A percentile compares a stretch with the other conserved stretches of the same genome.
Evolutionary conservation across 371 early-diverging fungal species (phyloP).

Genomic region (Nematocida sp.): DNA sequence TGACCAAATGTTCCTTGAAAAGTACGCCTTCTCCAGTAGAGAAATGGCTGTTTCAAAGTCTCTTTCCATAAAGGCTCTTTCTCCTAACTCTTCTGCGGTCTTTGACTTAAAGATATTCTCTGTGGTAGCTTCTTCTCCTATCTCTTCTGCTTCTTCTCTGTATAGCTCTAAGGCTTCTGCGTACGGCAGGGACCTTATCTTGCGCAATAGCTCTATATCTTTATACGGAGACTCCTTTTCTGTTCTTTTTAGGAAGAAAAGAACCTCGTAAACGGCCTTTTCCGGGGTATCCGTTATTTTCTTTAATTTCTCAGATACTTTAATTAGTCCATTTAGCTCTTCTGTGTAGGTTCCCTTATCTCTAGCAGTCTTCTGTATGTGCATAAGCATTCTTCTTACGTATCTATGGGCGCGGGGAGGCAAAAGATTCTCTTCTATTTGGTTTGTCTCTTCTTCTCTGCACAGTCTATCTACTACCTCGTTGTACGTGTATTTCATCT

Average conservation of each 20-base stretch:
- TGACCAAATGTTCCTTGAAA: constrained; percentile 36
- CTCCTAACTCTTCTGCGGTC: constrained; percentile 36
- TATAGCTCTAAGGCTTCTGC: constrained; percentile 27
- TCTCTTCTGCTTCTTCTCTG: neutral
- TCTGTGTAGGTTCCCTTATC: neutral
- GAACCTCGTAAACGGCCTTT: constrained; percentile 25
- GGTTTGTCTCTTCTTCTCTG: neutral
- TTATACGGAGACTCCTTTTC: neutral
- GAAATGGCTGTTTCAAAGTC: constrained; percentile 38
- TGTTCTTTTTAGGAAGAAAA: constrained; percentile 12
- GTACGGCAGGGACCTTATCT: constrained; percentile 26
- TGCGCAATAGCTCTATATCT: neutral
- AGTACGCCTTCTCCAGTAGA: constrained; percentile 39
- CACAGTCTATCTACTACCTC: constrained; percentile 18
- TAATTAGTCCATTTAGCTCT: neutral
- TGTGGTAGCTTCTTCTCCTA: constrained; percentile 20
- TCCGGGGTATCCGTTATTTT: constrained; percentile 9
- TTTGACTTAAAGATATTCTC: constrained; percentile 8
- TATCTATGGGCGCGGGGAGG: constrained; percentile 13
- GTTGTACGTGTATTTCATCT: neutral
- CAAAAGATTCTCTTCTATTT: constrained; percentile 16
- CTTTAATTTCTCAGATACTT: constrained; percentile 7
- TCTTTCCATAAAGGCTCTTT: constrained; percentile 35
- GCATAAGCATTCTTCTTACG: constrained; percentile 8
- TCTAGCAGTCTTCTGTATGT: constrained; percentile 5